These are phyloP conservation scores for Pseudogymnoascus sp. DNA, from an alignment of 2,329 filamentous ascomycete species.

Conservation along the genomic window DNA sequence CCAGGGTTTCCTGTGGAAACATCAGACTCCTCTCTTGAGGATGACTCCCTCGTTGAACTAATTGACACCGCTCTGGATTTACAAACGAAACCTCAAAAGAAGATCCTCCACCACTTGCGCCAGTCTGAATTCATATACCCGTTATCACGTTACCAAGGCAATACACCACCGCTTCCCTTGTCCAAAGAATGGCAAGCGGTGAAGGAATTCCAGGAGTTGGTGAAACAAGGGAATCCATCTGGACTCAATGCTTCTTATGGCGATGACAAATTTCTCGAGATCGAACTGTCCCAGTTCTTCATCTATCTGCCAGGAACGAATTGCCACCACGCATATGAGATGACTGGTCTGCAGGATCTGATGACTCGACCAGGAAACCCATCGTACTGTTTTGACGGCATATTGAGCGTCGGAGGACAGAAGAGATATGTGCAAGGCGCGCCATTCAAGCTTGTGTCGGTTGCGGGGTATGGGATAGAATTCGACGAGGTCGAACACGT, in stretches of 20 bases:
- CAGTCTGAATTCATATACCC: slow-evolving; percentile 16
- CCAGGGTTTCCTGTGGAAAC: background rate
- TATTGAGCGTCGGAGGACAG: slow-evolving; percentile 39
- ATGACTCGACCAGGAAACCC: slow-evolving; percentile 31
- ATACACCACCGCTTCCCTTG: slow-evolving; percentile 16
- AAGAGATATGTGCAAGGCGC: slow-evolving; percentile 46
- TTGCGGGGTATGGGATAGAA: slow-evolving; percentile 56
- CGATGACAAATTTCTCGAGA: slow-evolving; percentile 31
- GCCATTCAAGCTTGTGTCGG: slow-evolving; percentile 49
- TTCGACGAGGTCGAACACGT: slow-evolving; percentile 45
- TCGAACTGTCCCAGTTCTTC: slow-evolving; percentile 49
- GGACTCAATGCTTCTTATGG: background rate
- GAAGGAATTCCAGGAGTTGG: slow-evolving; percentile 10
- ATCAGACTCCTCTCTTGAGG: background rate
- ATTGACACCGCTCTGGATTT: background rate
- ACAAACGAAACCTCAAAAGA: background rate
- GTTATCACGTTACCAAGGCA: slow-evolving; percentile 22
- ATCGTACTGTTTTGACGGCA: slow-evolving; percentile 51
- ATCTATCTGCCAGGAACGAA: slow-evolving; percentile 41
- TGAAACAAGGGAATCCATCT: slow-evolving; percentile 13
- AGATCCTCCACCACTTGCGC: background rate
- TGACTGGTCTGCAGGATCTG: slow-evolving; percentile 48
- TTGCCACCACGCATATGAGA: slow-evolving; percentile 36
- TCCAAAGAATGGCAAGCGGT: slow-evolving; percentile 10
- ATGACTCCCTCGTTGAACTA: background rate